A percentile compares a stretch with the other conserved stretches of the same genome.
These are phyloP conservation scores for Saccharomycopsis amapae DNA, from an alignment of 805 yeast species.

Conservation along the genomic window DNA sequence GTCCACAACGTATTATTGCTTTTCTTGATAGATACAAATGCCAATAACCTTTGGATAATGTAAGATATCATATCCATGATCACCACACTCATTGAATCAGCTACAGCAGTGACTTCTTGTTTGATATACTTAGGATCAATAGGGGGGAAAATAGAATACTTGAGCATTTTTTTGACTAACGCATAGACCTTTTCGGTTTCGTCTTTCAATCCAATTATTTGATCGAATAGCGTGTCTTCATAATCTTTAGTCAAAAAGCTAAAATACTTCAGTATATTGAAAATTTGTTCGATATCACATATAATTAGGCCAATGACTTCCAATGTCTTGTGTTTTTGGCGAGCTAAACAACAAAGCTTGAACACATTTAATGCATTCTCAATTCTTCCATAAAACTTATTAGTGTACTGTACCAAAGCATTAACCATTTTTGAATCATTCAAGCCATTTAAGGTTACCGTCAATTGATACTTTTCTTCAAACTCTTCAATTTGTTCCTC, in stretches of 20 bases:
- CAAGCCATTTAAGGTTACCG: slow-evolving; percentile 3
- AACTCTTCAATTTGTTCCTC: slow-evolving; percentile 8
- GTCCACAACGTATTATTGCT: slow-evolving; percentile 1
- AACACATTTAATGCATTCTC: slow-evolving; percentile 8
- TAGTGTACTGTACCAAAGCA: neutral
- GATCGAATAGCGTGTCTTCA: slow-evolving; percentile 12
- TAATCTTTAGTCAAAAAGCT: slow-evolving; percentile 9
- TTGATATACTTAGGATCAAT: slow-evolving; percentile 13
- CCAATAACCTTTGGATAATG: slow-evolving; percentile 13
- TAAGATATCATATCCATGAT: slow-evolving; percentile 10
- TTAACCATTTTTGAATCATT: neutral
- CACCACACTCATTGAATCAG: neutral
- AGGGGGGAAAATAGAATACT: slow-evolving; percentile 13
- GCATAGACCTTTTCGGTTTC: neutral
- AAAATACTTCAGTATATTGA: slow-evolving; percentile 14
- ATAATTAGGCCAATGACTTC: slow-evolving; percentile 13
- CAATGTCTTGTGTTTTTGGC: slow-evolving; percentile 16
- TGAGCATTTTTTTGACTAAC: slow-evolving; percentile 7
- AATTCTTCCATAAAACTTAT: slow-evolving; percentile 1
- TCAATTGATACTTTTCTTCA: slow-evolving; percentile 17
- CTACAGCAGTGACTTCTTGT: neutral
- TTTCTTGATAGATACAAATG: slow-evolving; percentile 4
- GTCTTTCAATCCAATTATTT: slow-evolving; percentile 10
- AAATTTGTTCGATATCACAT: slow-evolving; percentile 18
- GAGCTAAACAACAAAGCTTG: slow-evolving; percentile 13